Base-by-base conservation (phyloP, 2,329 filamentous ascomycete genomes). In the Talaromyces sp. region DNA sequence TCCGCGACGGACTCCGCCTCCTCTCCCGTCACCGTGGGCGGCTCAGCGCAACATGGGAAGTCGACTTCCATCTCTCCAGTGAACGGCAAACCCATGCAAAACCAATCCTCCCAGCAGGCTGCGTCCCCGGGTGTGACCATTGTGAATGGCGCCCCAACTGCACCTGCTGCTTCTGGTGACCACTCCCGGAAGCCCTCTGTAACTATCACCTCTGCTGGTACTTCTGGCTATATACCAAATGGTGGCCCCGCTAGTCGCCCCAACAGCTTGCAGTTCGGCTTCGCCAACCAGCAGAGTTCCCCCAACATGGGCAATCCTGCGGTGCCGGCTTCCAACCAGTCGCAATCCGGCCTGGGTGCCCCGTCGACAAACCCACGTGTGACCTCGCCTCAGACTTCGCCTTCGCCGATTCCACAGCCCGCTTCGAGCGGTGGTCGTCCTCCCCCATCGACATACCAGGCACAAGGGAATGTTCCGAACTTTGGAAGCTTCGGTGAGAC, bases 371-470 rank as follows among this genome's bases (percentile, higher is more conserved):
- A 89, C 68, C 88, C 88, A 57, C 85, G 89, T 65, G 83, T 93
- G 47, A 86, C 86, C 43, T 96, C 92, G 41, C 94, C 94, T 5
- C 86, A 89, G 44, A 87, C 89, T 63, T 97, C 93, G 41, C 94
- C 94, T 3, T 93, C 90, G 37, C 94, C 94, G 4, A 97, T 97
- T 64, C 93, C 94, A 29, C 90, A 93, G 73, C 90, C 91, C 47
- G 85, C 88, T 49, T 86, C 87, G 30, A 94, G 91, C 67, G 91
- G 91, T 64, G 90, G 86, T 50, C 80, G 91, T 66, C 92, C 92
- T 63, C 92, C 92, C 64, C 91, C 91, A 40, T 88, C 90, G 30
- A 84, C 83, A 59, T 82, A 91, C 60, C 82, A 87, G 62, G 86
- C 86, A 60, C 85, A 88, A 62, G 83, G 83, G 49, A 87, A 85